Base-by-base conservation (phyloP, 2,329 filamentous ascomycete genomes). In the Elsinoe arachidis region DNA sequence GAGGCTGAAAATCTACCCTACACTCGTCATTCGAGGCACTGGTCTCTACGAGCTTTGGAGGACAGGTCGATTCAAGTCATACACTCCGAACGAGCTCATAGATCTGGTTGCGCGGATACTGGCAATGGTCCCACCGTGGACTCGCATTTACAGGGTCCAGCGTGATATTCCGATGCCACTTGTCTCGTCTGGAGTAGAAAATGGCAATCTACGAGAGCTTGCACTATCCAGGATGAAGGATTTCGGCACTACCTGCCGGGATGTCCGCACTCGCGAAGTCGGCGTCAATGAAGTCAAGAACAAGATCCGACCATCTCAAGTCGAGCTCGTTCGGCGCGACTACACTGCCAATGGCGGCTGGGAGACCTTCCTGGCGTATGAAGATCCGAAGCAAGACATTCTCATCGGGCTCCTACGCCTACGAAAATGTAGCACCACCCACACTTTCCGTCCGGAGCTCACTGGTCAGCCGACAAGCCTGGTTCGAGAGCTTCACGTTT, bases 151-250 rank as follows among this genome's bases (percentile, higher is more conserved):
- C 76, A 90, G 93, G 60, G 93, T 99, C 0, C 93, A 99, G 76
- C 85, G 93, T 70, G 93, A 99, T 73, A 99, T 99, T 59, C 93
- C 93, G n/a, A 99, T 99, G 93, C 93, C 93, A 0, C 80, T 99
- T 21, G 95, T 99, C n/a, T 97, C 93, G 0, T 95, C 92, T 0
- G 93, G 93, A 39, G 93, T 99, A 0, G 93, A 99, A 74, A 99
- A 99, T 65, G 93, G 93, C 60, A 99, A 99, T 69, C 76, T 99
- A 38, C 85, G 93, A 61, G 93, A 99, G 72, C 77, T 99, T 51
- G 92, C 93, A 0, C 77, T 99, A 57, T 90, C 91, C n/a, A 81
- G 93, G 19, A 99, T 99, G 95, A 96, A 96, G 73, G 93, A 99
- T 70, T 97, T 99, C 65, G 95, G 95, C 52, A 99, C 93, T 0